A percentile compares a stretch with the other conserved stretches of the same genome.
phyloP scores from a whole-genome alignment of 345 rosid species.

The Citrus cavaleriei region DNA sequence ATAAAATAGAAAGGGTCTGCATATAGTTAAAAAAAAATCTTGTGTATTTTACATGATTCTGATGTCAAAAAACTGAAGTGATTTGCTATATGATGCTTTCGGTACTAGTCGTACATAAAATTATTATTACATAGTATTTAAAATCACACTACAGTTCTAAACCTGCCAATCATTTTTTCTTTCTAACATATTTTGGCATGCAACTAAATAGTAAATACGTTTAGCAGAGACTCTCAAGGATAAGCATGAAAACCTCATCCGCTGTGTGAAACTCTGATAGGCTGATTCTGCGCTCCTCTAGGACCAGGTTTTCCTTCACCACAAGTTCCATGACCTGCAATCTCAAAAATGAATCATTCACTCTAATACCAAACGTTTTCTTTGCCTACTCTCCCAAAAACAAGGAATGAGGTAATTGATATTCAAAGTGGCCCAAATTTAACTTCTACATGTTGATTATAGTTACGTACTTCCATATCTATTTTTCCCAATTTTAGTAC shows the following conservation, averaged over 20 bases:
- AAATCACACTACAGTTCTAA: too few species aligned
- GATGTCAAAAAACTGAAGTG: too few species aligned
- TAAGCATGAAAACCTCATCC: constrained; percentile 56
- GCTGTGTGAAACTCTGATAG: constrained; percentile 86
- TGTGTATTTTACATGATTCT: too few species aligned
- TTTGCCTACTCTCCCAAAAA: too few species aligned
- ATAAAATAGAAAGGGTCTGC: too few species aligned
- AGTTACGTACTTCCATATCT: neutral
- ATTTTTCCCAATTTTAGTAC: neutral
- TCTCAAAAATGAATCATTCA: neutral
- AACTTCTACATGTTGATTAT: neutral
- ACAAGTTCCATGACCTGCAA: constrained; percentile 84
- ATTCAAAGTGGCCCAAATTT: neutral
- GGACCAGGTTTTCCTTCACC: constrained; percentile 51
- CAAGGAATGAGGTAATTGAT: neutral
- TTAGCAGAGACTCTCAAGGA: neutral
- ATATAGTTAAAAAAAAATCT: too few species aligned
- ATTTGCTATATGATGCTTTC: too few species aligned
- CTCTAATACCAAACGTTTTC: neutral
- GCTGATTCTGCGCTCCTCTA: constrained; percentile 73
- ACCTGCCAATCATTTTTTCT: neutral
- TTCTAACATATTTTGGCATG: neutral
- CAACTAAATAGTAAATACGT: neutral
- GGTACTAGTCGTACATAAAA: too few species aligned
- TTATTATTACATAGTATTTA: too few species aligned